phyloP scores from a whole-genome alignment of 805 yeast genomes.

The Metschnikowia cerradonensis region DNA sequence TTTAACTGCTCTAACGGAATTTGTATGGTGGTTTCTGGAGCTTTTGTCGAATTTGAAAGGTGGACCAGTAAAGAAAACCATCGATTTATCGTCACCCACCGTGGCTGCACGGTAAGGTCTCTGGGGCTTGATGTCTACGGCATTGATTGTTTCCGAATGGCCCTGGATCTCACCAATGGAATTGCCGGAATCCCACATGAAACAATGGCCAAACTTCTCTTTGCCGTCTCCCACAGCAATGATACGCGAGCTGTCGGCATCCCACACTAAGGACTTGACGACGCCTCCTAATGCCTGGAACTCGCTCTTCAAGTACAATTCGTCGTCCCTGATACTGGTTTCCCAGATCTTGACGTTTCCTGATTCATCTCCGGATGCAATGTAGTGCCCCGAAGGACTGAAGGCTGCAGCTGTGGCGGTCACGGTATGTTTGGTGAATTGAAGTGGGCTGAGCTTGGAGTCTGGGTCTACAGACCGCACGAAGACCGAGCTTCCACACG shows the following conservation, averaged over 20 bases:
- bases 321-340: conserved; percentile 34
- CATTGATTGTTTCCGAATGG: conserved; percentile 77
- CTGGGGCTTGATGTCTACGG: conserved; percentile 76
- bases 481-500: conserved; percentile 75
- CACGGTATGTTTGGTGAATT: conserved; percentile 67
- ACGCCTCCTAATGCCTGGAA: conserved; percentile 76
- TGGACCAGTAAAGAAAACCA: conserved; percentile 86
- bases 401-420: conserved; percentile 81
- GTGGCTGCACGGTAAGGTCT: conserved; percentile 94
- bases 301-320: conserved; percentile 68
- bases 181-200: conserved; percentile 92
- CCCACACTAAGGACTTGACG: conserved; percentile 86
- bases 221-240: conserved; percentile 95
- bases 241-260: conserved; percentile 76
- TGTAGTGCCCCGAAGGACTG: conserved; percentile 83
- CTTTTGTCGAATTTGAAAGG: conserved; percentile 84
- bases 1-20: conserved; percentile 74
- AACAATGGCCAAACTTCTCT: conserved; percentile 87
- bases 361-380: conserved; percentile 89
- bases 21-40: conserved; percentile 69
- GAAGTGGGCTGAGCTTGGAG: conserved; percentile 46
- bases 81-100: conserved; percentile 80
- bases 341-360: conserved; percentile 93
- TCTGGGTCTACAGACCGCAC: conserved; percentile 57
- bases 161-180: conserved; percentile 96